Percentiles rank a stretch among this genome's conserved stretches.
Evolutionary conservation across 768 basidiomycete species (phyloP).

Genomic region (Mycena galericulata): DNA sequence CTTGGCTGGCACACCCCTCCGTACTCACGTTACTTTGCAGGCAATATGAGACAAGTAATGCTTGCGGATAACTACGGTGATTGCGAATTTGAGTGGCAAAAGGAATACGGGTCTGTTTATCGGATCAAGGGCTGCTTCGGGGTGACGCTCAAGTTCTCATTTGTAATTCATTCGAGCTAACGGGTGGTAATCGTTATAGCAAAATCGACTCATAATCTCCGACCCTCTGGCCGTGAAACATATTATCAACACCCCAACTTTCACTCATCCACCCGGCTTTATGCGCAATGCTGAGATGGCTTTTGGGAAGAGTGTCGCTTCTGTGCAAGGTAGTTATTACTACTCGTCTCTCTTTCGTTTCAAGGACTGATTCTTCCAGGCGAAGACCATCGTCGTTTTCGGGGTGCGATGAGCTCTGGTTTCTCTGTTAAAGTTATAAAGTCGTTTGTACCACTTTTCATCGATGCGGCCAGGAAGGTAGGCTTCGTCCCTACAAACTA

Average conservation of each 20-base stretch:
- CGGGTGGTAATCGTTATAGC: neutral
- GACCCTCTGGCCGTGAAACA: constrained; percentile 20
- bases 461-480: constrained; percentile 16
- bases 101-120: constrained; percentile 17
- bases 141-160: neutral
- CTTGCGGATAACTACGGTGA: constrained; percentile 19
- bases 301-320: constrained; percentile 23
- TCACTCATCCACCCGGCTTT: neutral
- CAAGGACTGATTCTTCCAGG: neutral
- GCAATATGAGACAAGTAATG: constrained; percentile 21
- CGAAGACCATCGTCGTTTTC: constrained; percentile 20
- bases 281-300: constrained; percentile 17
- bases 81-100: constrained; percentile 24
- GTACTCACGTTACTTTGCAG: neutral
- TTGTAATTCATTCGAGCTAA: neutral
- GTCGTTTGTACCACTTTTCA: constrained; percentile 9
- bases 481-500: neutral
- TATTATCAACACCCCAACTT: constrained; percentile 17
- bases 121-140: constrained; percentile 25
- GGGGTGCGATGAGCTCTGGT: constrained; percentile 23
- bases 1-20: neutral
- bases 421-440: constrained; percentile 15
- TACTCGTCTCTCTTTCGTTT: neutral
- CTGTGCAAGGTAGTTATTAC: constrained; percentile 5
- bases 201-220: constrained; percentile 24